phyloP scores from a whole-genome alignment of 192 early-diverging fungal genomes.

The Haplosporangium gracile region DNA sequence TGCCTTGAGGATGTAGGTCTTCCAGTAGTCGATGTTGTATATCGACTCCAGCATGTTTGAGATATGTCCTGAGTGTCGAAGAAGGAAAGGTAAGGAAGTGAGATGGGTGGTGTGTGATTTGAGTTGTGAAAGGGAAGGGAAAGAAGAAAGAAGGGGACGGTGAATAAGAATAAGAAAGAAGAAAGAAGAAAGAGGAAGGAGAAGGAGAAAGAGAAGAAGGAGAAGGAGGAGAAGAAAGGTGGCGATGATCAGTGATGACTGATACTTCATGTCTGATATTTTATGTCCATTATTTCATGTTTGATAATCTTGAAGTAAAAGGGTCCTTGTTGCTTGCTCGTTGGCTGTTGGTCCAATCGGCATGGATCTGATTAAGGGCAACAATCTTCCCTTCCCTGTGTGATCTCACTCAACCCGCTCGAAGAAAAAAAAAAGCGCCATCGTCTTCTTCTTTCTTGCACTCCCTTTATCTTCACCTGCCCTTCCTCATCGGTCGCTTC shows the following conservation, averaged over 20 bases:
- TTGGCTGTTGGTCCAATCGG: too few species aligned
- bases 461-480: not conserved
- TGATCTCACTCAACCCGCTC: too few species aligned
- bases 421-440: too few species aligned
- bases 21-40: constrained; percentile 46
- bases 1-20: constrained; percentile 15
- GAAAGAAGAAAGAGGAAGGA: not conserved
- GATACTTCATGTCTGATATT: too few species aligned
- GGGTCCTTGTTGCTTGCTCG: too few species aligned
- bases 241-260: too few species aligned
- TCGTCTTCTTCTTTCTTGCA: not conserved
- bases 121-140: not conserved
- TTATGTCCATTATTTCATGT: too few species aligned
- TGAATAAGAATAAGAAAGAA: too few species aligned
- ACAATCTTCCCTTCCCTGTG: not conserved
- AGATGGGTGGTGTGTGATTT: too few species aligned
- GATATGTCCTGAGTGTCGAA: not conserved
- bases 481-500: not conserved
- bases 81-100: not conserved
- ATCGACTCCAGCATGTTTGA: constrained; percentile 36
- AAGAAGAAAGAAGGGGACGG: not conserved
- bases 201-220: not conserved
- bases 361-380: not conserved
- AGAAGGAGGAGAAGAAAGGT: not conserved
- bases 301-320: too few species aligned